These are phyloP conservation scores for Leavenworthia alabamica DNA, from an alignment of 345 rosid genomes.

Conservation along the genomic window DNA sequence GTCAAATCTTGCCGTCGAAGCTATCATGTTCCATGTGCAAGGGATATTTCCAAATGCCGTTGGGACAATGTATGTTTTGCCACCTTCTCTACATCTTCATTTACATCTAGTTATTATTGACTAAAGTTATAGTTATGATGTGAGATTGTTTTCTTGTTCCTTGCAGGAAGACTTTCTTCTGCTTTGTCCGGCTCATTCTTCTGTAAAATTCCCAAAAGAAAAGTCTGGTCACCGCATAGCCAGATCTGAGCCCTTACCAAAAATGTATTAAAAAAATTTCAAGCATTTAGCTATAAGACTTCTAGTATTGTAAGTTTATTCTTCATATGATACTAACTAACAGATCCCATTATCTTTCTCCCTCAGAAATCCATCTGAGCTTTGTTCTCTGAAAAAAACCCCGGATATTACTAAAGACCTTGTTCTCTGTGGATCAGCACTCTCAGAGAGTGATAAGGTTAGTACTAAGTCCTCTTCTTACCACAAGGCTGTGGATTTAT, in stretches of 20 bases:
- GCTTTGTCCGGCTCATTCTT: conserved; percentile 72
- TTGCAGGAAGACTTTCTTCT: conserved; percentile 58
- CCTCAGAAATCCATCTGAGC: conserved; percentile 41
- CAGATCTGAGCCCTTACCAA: background rate
- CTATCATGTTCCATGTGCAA: conserved; percentile 79
- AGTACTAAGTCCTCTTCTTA: conserved; percentile 19
- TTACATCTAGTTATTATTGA: background rate
- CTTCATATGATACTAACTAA: background rate
- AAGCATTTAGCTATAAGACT: background rate
- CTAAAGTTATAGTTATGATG: background rate
- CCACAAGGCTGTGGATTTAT: background rate
- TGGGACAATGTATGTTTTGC: conserved; percentile 57
- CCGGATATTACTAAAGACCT: conserved; percentile 34
- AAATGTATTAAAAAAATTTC: background rate
- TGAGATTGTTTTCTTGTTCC: conserved; percentile 7
- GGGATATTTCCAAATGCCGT: conserved; percentile 50
- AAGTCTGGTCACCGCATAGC: conserved; percentile 25
- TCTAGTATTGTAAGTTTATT: background rate
- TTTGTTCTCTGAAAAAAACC: conserved; percentile 23
- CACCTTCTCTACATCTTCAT: background rate
- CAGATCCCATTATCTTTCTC: background rate
- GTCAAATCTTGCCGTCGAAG: conserved; percentile 63
- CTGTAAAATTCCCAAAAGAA: conserved; percentile 60
- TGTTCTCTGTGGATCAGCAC: conserved; percentile 83
- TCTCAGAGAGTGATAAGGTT: conserved; percentile 77